Percentiles rank a stretch among this genome's conserved stretches.
Evolutionary conservation across 2,329 filamentous ascomycete species (phyloP).

Genomic region (Cordyceps tenuipes): DNA sequence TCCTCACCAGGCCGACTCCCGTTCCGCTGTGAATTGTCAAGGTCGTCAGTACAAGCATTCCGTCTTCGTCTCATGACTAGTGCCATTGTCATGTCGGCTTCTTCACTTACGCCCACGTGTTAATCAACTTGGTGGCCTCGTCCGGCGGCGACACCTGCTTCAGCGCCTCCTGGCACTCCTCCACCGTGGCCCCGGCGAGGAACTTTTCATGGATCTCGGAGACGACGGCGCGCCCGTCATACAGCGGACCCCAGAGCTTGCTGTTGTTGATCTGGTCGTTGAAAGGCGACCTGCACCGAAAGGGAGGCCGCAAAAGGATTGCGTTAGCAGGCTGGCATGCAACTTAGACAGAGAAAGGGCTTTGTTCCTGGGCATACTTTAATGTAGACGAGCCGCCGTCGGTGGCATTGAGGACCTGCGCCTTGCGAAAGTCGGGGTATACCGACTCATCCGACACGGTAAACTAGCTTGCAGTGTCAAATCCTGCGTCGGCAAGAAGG

Average conservation of each 20-base stretch:
- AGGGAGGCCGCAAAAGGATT: background rate
- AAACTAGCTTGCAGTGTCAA: conserved; percentile 25
- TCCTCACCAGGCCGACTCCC: conserved; percentile 37
- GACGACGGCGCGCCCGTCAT: conserved; percentile 37
- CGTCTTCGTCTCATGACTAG: background rate
- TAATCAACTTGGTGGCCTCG: conserved; percentile 24
- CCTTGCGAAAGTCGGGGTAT: conserved; percentile 32
- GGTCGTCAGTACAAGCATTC: background rate
- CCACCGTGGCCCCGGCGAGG: conserved; percentile 29
- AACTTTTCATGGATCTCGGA: conserved; percentile 32
- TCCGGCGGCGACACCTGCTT: conserved; percentile 29
- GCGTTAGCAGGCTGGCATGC: background rate
- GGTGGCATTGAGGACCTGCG: conserved; percentile 30
- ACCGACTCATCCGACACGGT: conserved; percentile 34
- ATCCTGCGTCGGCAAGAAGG: background rate
- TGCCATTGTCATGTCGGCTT: too few species aligned
- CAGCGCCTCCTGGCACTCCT: conserved; percentile 33
- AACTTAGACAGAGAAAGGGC: background rate
- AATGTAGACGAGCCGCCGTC: conserved; percentile 38
- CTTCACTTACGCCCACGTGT: conserved; percentile 30
- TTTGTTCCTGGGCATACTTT: conserved; percentile 27
- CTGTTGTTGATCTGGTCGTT: conserved; percentile 33
- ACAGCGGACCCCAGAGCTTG: conserved; percentile 32
- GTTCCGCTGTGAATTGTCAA: conserved; percentile 26
- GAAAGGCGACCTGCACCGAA: conserved; percentile 25